These are phyloP conservation scores for Cucurbita pepo DNA, from an alignment of 306 rosid species.

Conservation along the genomic window DNA sequence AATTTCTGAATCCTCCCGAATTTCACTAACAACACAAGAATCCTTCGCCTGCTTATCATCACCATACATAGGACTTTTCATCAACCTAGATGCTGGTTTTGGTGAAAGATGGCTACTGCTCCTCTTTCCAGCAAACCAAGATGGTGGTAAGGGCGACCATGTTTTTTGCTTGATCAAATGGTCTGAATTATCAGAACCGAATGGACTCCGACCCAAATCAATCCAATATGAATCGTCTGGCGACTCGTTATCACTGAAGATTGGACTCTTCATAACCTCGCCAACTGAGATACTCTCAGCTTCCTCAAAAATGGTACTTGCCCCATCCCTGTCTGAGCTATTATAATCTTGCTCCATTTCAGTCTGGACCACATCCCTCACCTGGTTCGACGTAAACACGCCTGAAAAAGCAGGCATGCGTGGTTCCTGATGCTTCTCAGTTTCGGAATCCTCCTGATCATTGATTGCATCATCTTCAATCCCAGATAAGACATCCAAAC, in stretches of 20 bases:
- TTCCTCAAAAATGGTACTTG: slow-evolving; percentile 92
- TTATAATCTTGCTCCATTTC: slow-evolving; percentile 79
- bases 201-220: slow-evolving; percentile 92
- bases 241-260: slow-evolving; percentile 93
- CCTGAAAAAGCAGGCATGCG: slow-evolving; percentile 93
- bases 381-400: slow-evolving; percentile 72
- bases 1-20: slow-evolving; percentile 42
- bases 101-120: slow-evolving; percentile 48
- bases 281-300: slow-evolving; percentile 82
- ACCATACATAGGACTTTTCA: slow-evolving; percentile 50
- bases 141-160: slow-evolving; percentile 61
- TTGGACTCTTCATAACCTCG: slow-evolving; percentile 93
- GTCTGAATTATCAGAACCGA: slow-evolving; percentile 57
- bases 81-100: slow-evolving; percentile 33
- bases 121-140: slow-evolving; percentile 56
- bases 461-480: slow-evolving; percentile 35
- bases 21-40: slow-evolving; percentile 29
- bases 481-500: slow-evolving; percentile 57
- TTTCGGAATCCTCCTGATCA: slow-evolving; percentile 14
- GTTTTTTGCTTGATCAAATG: slow-evolving; percentile 41
- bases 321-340: slow-evolving; percentile 86
- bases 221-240: slow-evolving; percentile 86
- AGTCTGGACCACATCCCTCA: slow-evolving; percentile 80
- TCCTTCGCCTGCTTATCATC: slow-evolving; percentile 38
- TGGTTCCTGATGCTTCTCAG: slow-evolving; percentile 28